Base-by-base conservation (phyloP, 1,139 yeast species). In the Groenewaldozyma auringiensis region DNA sequence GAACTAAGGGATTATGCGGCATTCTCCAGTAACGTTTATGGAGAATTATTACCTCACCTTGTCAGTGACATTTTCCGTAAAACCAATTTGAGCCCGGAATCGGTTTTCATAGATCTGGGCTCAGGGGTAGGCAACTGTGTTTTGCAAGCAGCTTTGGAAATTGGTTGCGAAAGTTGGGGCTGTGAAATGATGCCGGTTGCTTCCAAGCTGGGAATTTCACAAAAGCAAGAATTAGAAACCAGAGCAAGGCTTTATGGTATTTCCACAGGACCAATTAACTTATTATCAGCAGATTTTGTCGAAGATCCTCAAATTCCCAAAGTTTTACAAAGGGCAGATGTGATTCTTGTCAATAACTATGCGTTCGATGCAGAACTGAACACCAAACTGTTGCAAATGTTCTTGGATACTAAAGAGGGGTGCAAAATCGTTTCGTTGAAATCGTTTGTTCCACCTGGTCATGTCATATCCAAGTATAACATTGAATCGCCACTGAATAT, bases 91-190 rank as follows among this genome's bases (percentile, higher is more conserved):
- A 63, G 66, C 31, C 72, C 79, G 1, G 64, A 65, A 1, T 76
- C 78, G 44, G 75, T 71, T 21, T 88, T 87, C 58, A 79, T 88
- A 50, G 96, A 85, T 63, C 69, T 89, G 34, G 97, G 96, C 0
- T 86, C 95, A 0, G 96, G 96, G 3, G 96, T 89, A 3, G 97
- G 96, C 0, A 88, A 88, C 59, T 86, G 96, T 46, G 83, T 85
- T 0, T 74, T 88, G 43, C 96, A 88, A 62, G 95, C 96, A 0
- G 88, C 96, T 0, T 65, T 88, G 25, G 95, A 88, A 57, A 80
- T 78, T 61, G 95, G 96, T 1, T 85, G 89, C 49, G 70, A 70
- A 43, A 81, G 94, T 62, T 87, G 86, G 58, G 97, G 97, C 0
- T 85, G 94, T 64, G 97, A 89, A 60, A 73, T 89, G 40, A 88